Base-by-base conservation (phyloP, 2,329 filamentous ascomycete species). In the Calonectria multiphialidica region DNA sequence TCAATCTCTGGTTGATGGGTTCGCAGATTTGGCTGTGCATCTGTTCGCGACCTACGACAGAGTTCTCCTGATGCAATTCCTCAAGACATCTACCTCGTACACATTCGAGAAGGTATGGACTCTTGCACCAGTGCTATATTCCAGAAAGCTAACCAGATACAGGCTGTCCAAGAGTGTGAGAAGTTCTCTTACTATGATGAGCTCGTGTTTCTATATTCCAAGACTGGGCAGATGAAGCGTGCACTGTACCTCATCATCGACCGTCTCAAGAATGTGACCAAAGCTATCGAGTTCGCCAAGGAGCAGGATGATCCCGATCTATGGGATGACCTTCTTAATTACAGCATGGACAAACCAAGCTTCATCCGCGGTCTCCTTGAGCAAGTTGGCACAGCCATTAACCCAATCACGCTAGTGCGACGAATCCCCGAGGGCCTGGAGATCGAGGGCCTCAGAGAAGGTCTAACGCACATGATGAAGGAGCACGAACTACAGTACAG, bases 401-500 rank as follows among this genome's bases (percentile, higher is more conserved):
- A 98, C 79, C 97, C 97, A 0, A 96, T 98, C 74, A 94, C 93
- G 18, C 90, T 99, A 4, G 95, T 99, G 7, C 90, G 94, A 16
- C 91, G 96, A 6, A 99, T 99, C 33, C 97, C 97, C 0, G 95
- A 97, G 80, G 96, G 97, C 0, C 88, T 99, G 0, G 95, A 98
- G 81, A 97, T 99, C 15, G 93, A 97, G 77, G 97, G 97, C 0
- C 87, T 99, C 8, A 89, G 95, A 71, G 95, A 98, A 74, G 97
- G 96, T 0, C 89, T 99, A 4, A 93, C 93, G 53, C 93, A 96
- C 70, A 95, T 99, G 87, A 94, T 99, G 81, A 93, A 96, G 78
- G 97, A 99, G 83, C 96, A 98, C 81, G 97, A 98, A 81, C 94
- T 99, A 53, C 97, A 98, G 84, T 92, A 94, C 81, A 97, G 94